Evolutionary conservation across 495 filamentous ascomycete species (phyloP).

Genomic region (Tuber calosporum): DNA sequence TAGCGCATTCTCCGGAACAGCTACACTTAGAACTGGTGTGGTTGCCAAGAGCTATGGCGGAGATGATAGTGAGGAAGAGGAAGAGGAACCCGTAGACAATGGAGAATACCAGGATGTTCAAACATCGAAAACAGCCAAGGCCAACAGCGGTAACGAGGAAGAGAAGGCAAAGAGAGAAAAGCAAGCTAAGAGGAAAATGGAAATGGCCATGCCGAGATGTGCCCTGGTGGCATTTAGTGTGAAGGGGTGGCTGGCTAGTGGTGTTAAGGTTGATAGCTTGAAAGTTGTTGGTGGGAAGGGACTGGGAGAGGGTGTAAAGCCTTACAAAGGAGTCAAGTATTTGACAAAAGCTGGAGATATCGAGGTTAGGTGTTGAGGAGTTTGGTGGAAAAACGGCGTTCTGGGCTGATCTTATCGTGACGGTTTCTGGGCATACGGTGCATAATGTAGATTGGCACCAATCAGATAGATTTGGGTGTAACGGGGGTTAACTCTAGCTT

Average conservation of each 20-base stretch:
- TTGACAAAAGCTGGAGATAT: constrained; percentile 80
- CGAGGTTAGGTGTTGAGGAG: constrained; percentile 61
- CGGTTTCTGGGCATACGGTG: background rate
- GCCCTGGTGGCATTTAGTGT: constrained; percentile 83
- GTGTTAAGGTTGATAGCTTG: constrained; percentile 85
- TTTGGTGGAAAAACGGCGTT: constrained; percentile 8
- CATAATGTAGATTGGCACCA: background rate
- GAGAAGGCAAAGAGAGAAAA: constrained; percentile 45
- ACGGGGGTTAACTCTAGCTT: background rate
- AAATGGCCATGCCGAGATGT: constrained; percentile 81
- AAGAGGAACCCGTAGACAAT: constrained; percentile 40
- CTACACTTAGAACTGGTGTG: constrained; percentile 50
- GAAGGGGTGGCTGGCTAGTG: constrained; percentile 90
- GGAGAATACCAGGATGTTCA: constrained; percentile 53
- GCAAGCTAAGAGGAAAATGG: constrained; percentile 53
- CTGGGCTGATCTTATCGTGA: background rate
- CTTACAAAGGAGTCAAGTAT: constrained; percentile 98
- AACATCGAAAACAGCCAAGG: constrained; percentile 43
- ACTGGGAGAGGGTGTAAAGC: constrained; percentile 77
- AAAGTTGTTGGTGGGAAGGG: constrained; percentile 78
- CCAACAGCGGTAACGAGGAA: constrained; percentile 45
- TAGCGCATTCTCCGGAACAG: constrained; percentile 57
- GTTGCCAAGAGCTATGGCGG: constrained; percentile 44
- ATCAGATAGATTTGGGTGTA: background rate
- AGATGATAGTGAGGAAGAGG: constrained; percentile 51